These are phyloP conservation scores for Penicillium decumbens DNA, from an alignment of 2,329 filamentous ascomycete genomes.

Conservation along the genomic window DNA sequence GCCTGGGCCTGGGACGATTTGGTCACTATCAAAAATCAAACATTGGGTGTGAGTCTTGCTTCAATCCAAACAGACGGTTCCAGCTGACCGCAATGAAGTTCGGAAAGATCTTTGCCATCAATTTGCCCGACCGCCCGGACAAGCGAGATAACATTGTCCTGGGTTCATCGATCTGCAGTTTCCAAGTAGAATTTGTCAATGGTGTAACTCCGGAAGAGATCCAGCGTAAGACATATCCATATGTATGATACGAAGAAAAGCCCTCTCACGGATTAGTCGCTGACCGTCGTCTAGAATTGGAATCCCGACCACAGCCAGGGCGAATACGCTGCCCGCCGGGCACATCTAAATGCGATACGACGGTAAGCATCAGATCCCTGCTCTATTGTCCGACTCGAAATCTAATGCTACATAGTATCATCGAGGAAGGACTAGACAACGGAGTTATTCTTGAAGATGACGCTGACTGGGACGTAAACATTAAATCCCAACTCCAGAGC, in stretches of 20 bases:
- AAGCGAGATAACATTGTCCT: slow-evolving; percentile 22
- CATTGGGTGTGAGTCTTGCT: slow-evolving; percentile 4
- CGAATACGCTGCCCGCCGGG: slow-evolving; percentile 20
- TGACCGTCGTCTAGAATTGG: slow-evolving; percentile 16
- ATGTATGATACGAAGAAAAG: slow-evolving; percentile 5
- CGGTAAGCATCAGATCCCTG: slow-evolving; percentile 4
- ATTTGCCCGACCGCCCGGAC: slow-evolving; percentile 17
- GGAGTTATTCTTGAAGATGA: slow-evolving; percentile 49
- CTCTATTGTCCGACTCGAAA: neutral
- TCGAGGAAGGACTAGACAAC: slow-evolving; percentile 12
- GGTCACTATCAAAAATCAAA: slow-evolving; percentile 2
- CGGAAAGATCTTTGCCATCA: slow-evolving; percentile 21
- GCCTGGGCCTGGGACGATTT: slow-evolving; percentile 5
- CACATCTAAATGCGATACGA: slow-evolving; percentile 20
- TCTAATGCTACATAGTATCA: slow-evolving; percentile 7
- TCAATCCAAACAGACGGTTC: neutral
- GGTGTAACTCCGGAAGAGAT: slow-evolving; percentile 15
- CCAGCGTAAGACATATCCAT: slow-evolving; percentile 17
- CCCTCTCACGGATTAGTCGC: neutral
- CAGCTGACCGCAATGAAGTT: slow-evolving; percentile 9
- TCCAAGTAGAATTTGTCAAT: slow-evolving; percentile 19
- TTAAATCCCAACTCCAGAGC: slow-evolving; percentile 47
- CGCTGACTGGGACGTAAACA: slow-evolving; percentile 53
- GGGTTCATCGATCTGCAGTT: slow-evolving; percentile 17
- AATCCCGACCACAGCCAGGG: slow-evolving; percentile 13